Conservation (phyloP, 2,329 filamentous ascomycete species). For the Geosmithia morbida region DNA sequence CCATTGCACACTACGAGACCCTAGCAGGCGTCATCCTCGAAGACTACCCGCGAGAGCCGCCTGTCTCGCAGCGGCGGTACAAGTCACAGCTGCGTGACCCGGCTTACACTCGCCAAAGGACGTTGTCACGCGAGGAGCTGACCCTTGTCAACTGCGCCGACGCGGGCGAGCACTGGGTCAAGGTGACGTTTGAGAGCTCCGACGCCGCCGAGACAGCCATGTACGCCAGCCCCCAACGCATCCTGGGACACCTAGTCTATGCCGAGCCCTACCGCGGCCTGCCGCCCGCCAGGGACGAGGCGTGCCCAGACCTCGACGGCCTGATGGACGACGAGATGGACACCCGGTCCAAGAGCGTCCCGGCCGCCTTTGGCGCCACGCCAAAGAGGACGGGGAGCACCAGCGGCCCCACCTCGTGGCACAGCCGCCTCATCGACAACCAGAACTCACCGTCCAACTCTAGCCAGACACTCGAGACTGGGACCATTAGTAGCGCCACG, state of each 20-base stretch:
- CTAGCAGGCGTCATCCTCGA: constrained; percentile 81
- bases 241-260: constrained; percentile 56
- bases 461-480: constrained; percentile 43
- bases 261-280: constrained; percentile 56
- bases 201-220: constrained; percentile 57
- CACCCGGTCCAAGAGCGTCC: constrained; percentile 7
- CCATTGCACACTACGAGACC: constrained; percentile 76
- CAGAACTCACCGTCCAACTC: constrained; percentile 29
- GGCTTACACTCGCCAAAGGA: constrained; percentile 49
- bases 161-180: constrained; percentile 85
- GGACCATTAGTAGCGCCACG: constrained; percentile 35
- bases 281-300: constrained; percentile 47
- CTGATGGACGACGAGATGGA: constrained; percentile 14
- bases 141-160: constrained; percentile 68
- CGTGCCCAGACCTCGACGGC: constrained; percentile 39
- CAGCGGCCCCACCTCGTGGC: constrained; percentile 18
- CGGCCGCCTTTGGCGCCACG: constrained; percentile 5
- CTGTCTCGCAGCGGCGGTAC: constrained; percentile 53
- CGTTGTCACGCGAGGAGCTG: constrained; percentile 58
- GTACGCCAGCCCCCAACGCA: constrained; percentile 55
- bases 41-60: constrained; percentile 82
- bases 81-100: constrained; percentile 62
- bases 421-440: constrained; percentile 21
- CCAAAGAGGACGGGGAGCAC: constrained; percentile 11
- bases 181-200: constrained; percentile 64